These are phyloP conservation scores for Uncinocarpus reesii DNA, from an alignment of 2,329 filamentous ascomycete species.

Conservation along the genomic window DNA sequence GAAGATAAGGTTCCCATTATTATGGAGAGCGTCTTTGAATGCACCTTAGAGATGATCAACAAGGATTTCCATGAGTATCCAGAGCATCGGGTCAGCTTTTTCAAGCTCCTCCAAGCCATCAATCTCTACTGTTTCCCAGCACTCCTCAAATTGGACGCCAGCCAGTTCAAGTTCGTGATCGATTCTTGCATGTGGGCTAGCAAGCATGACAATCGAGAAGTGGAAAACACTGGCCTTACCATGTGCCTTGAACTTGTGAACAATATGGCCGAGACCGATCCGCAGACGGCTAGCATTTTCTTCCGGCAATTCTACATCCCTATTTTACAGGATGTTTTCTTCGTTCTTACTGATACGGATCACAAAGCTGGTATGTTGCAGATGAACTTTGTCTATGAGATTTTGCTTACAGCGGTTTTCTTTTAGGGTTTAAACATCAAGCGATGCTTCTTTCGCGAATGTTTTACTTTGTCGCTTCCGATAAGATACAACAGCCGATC, in stretches of 20 bases:
- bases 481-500: constrained; percentile 87
- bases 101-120: constrained; percentile 90
- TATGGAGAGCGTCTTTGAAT: constrained; percentile 98
- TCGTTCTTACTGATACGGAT: constrained; percentile 91
- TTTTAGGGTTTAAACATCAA: constrained; percentile 80
- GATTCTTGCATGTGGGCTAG: constrained; percentile 99
- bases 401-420: constrained; percentile 7
- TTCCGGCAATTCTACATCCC: constrained; percentile 96
- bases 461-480: constrained; percentile 85
- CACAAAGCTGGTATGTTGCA: constrained; percentile 67
- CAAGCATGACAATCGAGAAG: constrained; percentile 98
- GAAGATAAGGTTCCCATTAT: constrained; percentile 95
- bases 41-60: constrained; percentile 99
- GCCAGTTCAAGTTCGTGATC: constrained; percentile 98
- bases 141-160: constrained; percentile 82
- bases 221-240: constrained; percentile 88
- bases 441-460: constrained; percentile 86
- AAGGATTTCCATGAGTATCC: constrained; percentile 99
- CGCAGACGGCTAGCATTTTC: constrained; percentile 79
- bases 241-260: constrained; percentile 97
- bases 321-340: constrained; percentile 96
- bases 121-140: constrained; percentile 96
- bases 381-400: not conserved
- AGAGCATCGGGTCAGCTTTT: constrained; percentile 98
- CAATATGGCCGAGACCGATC: constrained; percentile 90